These are phyloP conservation scores for Paecilomyces fulvus DNA, from an alignment of 2,329 filamentous ascomycete genomes.

Conservation along the genomic window DNA sequence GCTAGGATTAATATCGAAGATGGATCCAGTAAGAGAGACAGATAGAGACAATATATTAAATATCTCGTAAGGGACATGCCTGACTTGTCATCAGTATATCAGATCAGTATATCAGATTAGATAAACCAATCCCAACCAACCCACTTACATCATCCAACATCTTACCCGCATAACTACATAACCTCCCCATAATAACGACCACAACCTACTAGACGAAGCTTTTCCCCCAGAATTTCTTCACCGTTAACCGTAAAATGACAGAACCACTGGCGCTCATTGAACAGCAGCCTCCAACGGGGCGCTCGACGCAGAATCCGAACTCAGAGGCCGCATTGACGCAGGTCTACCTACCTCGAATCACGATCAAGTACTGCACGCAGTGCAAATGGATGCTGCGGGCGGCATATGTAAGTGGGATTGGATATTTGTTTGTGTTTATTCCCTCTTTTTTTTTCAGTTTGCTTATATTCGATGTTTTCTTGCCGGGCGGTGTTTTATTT, in stretches of 20 bases:
- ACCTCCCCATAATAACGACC: neutral
- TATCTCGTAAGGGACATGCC: no score
- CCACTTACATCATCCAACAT: neutral
- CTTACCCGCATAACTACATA: neutral
- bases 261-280: conserved; percentile 7
- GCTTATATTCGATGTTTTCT: neutral
- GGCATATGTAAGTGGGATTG: conserved; percentile 72
- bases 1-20: neutral
- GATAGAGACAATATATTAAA: no score
- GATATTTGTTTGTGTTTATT: conserved; percentile 1
- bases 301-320: neutral
- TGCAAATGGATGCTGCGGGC: conserved; percentile 87
- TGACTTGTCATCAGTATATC: neutral
- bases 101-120: no score
- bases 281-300: neutral
- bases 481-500: neutral
- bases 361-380: conserved; percentile 89
- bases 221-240: neutral
- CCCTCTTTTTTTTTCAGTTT: conserved; percentile 1
- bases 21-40: neutral
- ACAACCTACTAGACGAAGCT: neutral
- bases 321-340: conserved; percentile 7
- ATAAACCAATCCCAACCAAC: neutral
- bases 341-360: conserved; percentile 58
- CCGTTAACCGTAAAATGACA: conserved; percentile 3